These are phyloP conservation scores for Camelina hispida DNA, from an alignment of 345 rosid genomes.

Conservation along the genomic window DNA sequence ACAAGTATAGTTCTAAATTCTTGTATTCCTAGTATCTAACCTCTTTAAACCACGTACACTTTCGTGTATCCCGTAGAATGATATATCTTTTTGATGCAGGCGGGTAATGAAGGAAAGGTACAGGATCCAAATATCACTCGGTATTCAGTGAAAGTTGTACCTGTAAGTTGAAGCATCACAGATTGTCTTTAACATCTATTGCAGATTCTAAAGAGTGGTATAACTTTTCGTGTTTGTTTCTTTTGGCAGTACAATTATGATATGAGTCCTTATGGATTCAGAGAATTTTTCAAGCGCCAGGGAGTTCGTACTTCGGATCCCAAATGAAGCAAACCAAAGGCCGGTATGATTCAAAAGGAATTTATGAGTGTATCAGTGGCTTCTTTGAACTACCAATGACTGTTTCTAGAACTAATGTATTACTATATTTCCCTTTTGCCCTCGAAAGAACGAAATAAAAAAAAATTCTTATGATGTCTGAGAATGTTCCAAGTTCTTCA, in stretches of 20 bases:
- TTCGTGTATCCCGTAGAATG: constrained; percentile 11
- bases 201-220: constrained; percentile 11
- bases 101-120: constrained; percentile 63
- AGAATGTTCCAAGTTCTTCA: constrained; percentile 17
- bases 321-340: constrained; percentile 38
- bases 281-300: constrained; percentile 91
- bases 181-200: constrained; percentile 5
- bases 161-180: constrained; percentile 58
- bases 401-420: constrained; percentile 1
- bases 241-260: constrained; percentile 77
- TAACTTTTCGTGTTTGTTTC: constrained; percentile 14
- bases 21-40: not conserved
- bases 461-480: not conserved
- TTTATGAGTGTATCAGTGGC: constrained; percentile 21
- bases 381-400: constrained; percentile 8
- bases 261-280: constrained; percentile 82
- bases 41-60: not conserved
- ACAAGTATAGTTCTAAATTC: constrained; percentile 52
- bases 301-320: constrained; percentile 53
- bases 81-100: constrained; percentile 52
- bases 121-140: constrained; percentile 70
- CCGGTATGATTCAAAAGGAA: not conserved
- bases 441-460: not conserved
- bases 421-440: constrained; percentile 15
- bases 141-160: constrained; percentile 83